Evolutionary conservation across 306 rosid species (phyloP).

Genomic region (Cajanus cajan): DNA sequence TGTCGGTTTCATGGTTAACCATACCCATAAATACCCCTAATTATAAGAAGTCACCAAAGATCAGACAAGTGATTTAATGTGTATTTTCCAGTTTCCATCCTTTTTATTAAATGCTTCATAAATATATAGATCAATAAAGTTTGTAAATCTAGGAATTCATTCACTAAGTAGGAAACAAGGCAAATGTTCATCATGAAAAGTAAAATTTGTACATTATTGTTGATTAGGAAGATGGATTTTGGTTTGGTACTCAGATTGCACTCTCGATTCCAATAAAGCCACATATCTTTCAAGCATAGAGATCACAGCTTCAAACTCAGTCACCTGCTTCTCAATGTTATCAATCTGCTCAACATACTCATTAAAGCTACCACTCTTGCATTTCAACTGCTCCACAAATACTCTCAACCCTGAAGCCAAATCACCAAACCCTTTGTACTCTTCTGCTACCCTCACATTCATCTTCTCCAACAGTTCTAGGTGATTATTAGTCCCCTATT

Average conservation of each 20-base stretch:
- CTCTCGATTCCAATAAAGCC: conserved; percentile 66
- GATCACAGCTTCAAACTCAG: conserved; percentile 82
- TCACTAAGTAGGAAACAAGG: not conserved
- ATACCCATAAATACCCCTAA: no score
- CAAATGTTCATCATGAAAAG: not conserved
- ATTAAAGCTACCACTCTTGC: conserved; percentile 72
- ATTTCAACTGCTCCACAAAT: conserved; percentile 80
- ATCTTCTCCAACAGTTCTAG: conserved; percentile 85
- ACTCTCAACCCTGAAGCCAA: conserved; percentile 89
- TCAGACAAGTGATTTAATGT: not conserved
- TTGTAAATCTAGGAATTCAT: not conserved
- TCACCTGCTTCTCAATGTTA: conserved; percentile 74
- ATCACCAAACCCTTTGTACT: conserved; percentile 77
- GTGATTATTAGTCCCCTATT: conserved; percentile 77
- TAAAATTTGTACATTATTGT: not conserved
- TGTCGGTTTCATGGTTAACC: no score
- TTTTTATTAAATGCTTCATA: not conserved
- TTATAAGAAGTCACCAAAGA: not conserved
- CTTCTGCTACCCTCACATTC: conserved; percentile 78
- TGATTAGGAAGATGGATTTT: conserved; percentile 41
- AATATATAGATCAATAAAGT: not conserved
- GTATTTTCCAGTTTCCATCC: not conserved
- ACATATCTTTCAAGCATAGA: conserved; percentile 80
- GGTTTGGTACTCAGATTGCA: conserved; percentile 49
- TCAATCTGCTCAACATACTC: conserved; percentile 72